Evolutionary conservation across 2,329 filamentous ascomycete species (phyloP), one percentile per base, ranked within the genome.

Genomic region (Alternaria panax): DNA sequence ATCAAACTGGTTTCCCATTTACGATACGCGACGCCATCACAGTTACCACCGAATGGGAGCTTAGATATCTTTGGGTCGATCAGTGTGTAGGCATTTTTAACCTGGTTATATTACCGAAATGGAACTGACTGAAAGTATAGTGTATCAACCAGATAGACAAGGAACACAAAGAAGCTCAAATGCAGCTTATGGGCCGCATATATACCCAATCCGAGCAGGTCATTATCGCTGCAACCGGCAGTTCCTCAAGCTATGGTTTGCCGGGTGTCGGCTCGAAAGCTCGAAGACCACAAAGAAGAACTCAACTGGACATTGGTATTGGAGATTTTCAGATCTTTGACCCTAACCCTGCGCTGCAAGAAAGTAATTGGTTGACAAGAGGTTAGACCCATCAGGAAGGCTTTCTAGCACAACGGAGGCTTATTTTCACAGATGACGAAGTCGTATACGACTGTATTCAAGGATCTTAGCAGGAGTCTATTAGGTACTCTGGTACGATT

Each of bases 1-100:
- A 47, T 0, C 43, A 28, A 0, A 2, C 0, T 3, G 1, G 2
- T 7, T 24, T 28, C 7, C 24, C 36, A 1, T 3, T 1, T 1
- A 42, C 50, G 12, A n/a, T 42, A 18, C 1, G 18, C 9, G 36
- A 52, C 1, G 36, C 50, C 8, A 52, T 52, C 18, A 32, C 14
- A 4, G 36, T 52, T 1, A 30, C 36, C 4, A 1, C 32, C 3
- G 7, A 14, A 1, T 1, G 24, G 1, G 50, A 27, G 11, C 32
- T 32, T 4, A 18, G 5, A 18, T 42, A 52, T 24, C 50, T 52
- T 0, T 42, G 36, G 50, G 36, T 52, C 0, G 38, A 24, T 32
- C 27, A 52, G 3, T 9, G 22, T 3, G 50, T 52, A 42, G 8
- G 50, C 14, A 14, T 14, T 1, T 6, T 2, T 25, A 2, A 16